Conservation (phyloP, 2,329 filamentous ascomycete genomes). For the Penicillium hesseltinei region DNA sequence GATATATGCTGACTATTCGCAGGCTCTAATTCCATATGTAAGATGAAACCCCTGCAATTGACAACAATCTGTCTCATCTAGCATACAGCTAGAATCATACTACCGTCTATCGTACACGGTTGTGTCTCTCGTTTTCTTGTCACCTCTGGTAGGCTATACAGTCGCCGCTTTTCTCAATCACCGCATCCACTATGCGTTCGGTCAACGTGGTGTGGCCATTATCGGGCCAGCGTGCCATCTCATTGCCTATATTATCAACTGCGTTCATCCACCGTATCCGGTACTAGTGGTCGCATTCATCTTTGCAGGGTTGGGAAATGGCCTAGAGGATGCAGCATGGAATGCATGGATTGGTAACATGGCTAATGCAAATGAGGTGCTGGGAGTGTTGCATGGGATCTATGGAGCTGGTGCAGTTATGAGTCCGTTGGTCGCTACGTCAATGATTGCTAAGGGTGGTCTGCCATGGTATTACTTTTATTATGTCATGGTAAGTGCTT, state of each 20-base stretch:
- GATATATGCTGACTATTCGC: neutral
- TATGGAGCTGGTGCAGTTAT: constrained; percentile 72
- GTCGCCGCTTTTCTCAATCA: constrained; percentile 48
- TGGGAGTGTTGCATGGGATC: constrained; percentile 70
- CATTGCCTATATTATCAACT: constrained; percentile 39
- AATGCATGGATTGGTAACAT: constrained; percentile 69
- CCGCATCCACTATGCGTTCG: constrained; percentile 45
- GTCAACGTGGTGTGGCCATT: constrained; percentile 70
- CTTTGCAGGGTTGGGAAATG: constrained; percentile 44
- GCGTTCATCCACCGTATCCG: constrained; percentile 43
- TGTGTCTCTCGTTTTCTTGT: constrained; percentile 52
- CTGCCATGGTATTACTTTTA: constrained; percentile 72
- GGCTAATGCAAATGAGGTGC: constrained; percentile 68
- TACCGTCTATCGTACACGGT: constrained; percentile 49
- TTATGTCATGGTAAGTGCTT: constrained; percentile 65
- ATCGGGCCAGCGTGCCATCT: constrained; percentile 55
- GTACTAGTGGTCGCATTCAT: constrained; percentile 42
- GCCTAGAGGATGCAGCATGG: constrained; percentile 54
- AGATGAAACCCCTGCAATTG: constrained; percentile 19
- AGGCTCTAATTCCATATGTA: constrained; percentile 55
- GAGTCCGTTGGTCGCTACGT: constrained; percentile 67
- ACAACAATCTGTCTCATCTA: neutral
- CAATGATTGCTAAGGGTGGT: constrained; percentile 63
- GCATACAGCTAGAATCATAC: constrained; percentile 44
- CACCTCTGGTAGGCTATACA: constrained; percentile 49